Evolutionary conservation across 352 stramenopile species (phyloP).

Genomic region (Phytophthora quininea): DNA sequence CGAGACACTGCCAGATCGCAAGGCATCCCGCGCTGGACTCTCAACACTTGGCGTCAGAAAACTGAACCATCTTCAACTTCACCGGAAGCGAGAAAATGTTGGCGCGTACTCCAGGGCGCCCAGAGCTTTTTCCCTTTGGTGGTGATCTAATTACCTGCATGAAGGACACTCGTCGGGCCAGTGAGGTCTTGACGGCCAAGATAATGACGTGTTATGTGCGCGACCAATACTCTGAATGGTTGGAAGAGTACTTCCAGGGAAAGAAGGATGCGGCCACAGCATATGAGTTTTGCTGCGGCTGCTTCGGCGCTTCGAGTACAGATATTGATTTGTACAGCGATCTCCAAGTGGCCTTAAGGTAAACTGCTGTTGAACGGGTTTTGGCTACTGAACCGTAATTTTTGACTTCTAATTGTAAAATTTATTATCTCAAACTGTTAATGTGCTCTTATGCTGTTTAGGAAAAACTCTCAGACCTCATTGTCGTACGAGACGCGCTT

Average conservation of each 20-base stretch:
- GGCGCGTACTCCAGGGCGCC: background rate
- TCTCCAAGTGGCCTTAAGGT: conserved; percentile 11
- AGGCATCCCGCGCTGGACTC: no score
- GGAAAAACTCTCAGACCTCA: no score
- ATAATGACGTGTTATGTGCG: conserved; percentile 7
- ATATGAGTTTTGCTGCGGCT: conserved; percentile 5
- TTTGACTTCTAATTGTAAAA: no score
- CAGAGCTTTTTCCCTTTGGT: conserved; percentile 13
- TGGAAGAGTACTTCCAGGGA: conserved; percentile 1
- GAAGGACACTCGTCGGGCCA: conserved; percentile 9
- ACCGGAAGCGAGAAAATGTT: conserved; percentile 11
- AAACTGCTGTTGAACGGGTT: background rate
- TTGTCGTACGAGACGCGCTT: no score
- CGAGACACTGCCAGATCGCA: no score
- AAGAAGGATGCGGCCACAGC: conserved; percentile 9
- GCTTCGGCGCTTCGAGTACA: conserved; percentile 16
- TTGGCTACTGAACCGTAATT: no score
- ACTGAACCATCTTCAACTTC: conserved; percentile 5
- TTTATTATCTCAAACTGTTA: no score
- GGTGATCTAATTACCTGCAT: conserved; percentile 12
- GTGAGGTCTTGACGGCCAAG: background rate
- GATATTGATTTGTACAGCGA: conserved; percentile 17
- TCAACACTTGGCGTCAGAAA: no score
- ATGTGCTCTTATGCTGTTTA: no score
- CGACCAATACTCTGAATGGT: background rate